Percentiles rank a stretch among this genome's conserved stretches.
Conservation (phyloP, 257 asterid genomes). For the Paraleonurus japonicus region DNA sequence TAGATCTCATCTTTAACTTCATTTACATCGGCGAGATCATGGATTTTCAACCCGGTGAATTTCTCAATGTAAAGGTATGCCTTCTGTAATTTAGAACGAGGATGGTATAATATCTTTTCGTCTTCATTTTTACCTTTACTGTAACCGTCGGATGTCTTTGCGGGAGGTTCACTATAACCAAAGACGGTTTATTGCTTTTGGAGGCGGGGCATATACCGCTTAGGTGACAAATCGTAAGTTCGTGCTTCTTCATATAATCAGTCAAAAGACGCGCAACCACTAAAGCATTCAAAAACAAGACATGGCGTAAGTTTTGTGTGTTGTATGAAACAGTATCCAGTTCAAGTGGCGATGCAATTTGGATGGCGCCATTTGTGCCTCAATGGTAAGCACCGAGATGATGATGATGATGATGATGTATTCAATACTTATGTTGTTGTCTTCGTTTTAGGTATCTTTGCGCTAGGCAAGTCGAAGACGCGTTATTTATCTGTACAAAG, state of each 20-base stretch:
- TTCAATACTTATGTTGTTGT: background rate
- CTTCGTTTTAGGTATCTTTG: constrained; percentile 67
- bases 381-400: constrained; percentile 65
- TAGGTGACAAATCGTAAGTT: constrained; percentile 86
- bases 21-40: constrained; percentile 57
- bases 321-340: constrained; percentile 68
- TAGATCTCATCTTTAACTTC: background rate
- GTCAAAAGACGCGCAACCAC: background rate
- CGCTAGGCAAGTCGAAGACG: constrained; percentile 75
- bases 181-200: constrained; percentile 80
- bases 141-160: background rate
- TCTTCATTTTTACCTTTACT: too few species aligned
- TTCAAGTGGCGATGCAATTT: constrained; percentile 86
- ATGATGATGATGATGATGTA: background rate
- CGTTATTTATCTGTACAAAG: constrained; percentile 89
- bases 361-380: constrained; percentile 99
- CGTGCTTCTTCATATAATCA: background rate
- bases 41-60: constrained; percentile 99
- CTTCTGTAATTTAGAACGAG: background rate
- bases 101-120: too few species aligned
- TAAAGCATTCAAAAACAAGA: background rate
- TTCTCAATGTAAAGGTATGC: constrained; percentile 88
- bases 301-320: background rate
- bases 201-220: constrained; percentile 90
- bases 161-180: constrained; percentile 95